Conservation (phyloP, 257 asterid species). For the Solanum chilense region DNA sequence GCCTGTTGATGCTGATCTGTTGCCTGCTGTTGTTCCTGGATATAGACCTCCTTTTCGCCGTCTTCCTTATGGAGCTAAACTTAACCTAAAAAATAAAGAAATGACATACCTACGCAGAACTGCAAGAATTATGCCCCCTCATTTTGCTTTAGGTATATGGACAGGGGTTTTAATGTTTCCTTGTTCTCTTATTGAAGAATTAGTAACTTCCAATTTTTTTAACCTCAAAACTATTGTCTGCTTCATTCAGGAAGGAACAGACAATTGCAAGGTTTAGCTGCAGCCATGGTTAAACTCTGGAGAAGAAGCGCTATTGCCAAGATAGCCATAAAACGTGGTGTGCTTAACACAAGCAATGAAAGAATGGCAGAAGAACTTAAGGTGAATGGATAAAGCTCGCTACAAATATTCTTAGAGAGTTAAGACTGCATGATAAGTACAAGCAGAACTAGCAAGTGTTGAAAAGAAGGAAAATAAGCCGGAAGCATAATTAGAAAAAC, state of each 20-base stretch:
- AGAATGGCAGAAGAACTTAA: conserved; percentile 95
- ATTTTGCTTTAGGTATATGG: conserved; percentile 74
- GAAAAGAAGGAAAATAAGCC: background rate
- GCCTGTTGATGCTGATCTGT: conserved; percentile 90
- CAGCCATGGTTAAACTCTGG: conserved; percentile 85
- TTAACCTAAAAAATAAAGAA: conserved; percentile 39
- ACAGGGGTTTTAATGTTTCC: background rate
- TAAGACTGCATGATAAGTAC: background rate
- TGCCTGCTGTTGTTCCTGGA: conserved; percentile 62
- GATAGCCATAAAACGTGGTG: conserved; percentile 91
- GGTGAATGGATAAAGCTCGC: conserved; percentile 23
- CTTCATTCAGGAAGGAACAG: conserved; percentile 59
- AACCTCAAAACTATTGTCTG: background rate
- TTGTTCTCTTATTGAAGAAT: background rate
- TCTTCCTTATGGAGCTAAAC: conserved; percentile 55
- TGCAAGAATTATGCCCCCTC: conserved; percentile 71
- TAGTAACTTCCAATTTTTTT: background rate
- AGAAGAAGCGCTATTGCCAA: conserved; percentile 67
- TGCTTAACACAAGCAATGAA: conserved; percentile 65
- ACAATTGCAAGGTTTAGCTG: conserved; percentile 82
- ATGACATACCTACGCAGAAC: conserved; percentile 70
- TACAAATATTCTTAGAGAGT: background rate
- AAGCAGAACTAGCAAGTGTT: background rate
- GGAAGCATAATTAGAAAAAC: background rate
- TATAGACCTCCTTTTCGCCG: conserved; percentile 67